Evolutionary conservation across 495 filamentous ascomycete species (phyloP).

Genomic region (Cairneyella variabilis): DNA sequence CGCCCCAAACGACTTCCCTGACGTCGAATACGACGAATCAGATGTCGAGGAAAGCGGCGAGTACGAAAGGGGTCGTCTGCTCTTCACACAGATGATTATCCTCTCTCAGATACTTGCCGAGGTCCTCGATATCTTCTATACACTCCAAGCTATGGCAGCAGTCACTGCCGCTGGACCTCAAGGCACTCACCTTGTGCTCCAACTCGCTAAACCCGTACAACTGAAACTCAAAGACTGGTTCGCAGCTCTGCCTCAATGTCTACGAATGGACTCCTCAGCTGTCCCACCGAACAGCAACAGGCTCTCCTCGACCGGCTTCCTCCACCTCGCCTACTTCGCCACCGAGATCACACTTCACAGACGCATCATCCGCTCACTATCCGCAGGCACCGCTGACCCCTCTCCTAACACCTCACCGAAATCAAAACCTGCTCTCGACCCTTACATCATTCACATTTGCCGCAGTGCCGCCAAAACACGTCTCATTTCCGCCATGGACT

Average conservation of each 20-base stretch:
- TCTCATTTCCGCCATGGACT: conserved; percentile 73
- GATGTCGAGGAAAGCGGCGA: conserved; percentile 58
- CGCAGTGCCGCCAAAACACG: conserved; percentile 84
- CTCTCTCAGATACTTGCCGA: conserved; percentile 74
- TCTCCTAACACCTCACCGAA: conserved; percentile 22
- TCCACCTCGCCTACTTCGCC: conserved; percentile 82
- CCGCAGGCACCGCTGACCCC: conserved; percentile 35
- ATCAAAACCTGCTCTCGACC: conserved; percentile 39
- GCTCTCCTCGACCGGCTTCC: conserved; percentile 62
- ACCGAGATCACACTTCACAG: conserved; percentile 83
- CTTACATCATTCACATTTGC: conserved; percentile 88
- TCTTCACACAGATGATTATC: conserved; percentile 71
- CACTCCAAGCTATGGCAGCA: conserved; percentile 54
- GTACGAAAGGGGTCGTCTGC: conserved; percentile 60
- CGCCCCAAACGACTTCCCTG: conserved; percentile 66
- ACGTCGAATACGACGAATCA: conserved; percentile 52
- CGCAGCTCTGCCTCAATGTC: conserved; percentile 54
- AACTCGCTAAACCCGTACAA: conserved; percentile 77
- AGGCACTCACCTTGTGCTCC: conserved; percentile 62
- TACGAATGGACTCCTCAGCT: conserved; percentile 60
- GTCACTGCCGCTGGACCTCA: conserved; percentile 45
- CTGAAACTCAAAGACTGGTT: conserved; percentile 83
- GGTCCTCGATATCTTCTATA: conserved; percentile 78
- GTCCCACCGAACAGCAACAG: conserved; percentile 29
- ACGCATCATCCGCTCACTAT: conserved; percentile 71